Percentiles rank a stretch among this genome's conserved stretches.
Conservation (phyloP, 2,329 filamentous ascomycete species). For the Xylariales sp. region DNA sequence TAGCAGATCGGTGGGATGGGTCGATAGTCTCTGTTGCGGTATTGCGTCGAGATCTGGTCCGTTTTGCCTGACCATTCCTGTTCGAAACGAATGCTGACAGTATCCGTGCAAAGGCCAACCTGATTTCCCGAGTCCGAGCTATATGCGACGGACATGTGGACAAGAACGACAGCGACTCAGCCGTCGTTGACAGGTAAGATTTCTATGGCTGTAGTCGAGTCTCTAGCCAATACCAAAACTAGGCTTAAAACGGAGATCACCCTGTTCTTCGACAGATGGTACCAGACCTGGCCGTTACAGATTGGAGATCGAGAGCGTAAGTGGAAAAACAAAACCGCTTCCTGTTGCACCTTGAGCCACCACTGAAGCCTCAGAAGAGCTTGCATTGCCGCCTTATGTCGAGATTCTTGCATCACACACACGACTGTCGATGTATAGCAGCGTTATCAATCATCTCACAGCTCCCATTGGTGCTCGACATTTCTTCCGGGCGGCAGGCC, state of each 20-base stretch:
- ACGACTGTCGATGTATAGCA: constrained; percentile 67
- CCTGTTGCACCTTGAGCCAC: no score
- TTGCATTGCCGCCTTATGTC: constrained; percentile 64
- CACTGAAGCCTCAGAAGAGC: constrained; percentile 37
- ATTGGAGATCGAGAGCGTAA: constrained; percentile 42
- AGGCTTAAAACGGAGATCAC: constrained; percentile 29
- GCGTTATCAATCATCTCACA: constrained; percentile 70
- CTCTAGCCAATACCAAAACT: not conserved
- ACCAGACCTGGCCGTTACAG: constrained; percentile 44
- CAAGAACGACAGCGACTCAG: constrained; percentile 42
- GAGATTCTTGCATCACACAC: constrained; percentile 72
- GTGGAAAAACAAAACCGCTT: no score
- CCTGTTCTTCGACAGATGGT: constrained; percentile 28
- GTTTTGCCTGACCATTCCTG: constrained; percentile 14
- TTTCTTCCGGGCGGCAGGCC: constrained; percentile 66
- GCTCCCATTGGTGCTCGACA: constrained; percentile 66
- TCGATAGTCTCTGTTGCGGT: constrained; percentile 70
- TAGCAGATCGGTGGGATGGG: constrained; percentile 63
- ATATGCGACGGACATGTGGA: constrained; percentile 55
- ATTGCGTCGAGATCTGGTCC: constrained; percentile 60
- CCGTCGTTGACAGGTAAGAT: constrained; percentile 49
- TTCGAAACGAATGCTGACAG: not conserved
- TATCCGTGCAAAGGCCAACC: constrained; percentile 35
- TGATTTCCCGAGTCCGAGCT: constrained; percentile 53
- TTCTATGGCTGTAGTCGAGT: not conserved